These are phyloP conservation scores for Candida frijolesensis DNA, from an alignment of 1,139 yeast species.

Conservation along the genomic window DNA sequence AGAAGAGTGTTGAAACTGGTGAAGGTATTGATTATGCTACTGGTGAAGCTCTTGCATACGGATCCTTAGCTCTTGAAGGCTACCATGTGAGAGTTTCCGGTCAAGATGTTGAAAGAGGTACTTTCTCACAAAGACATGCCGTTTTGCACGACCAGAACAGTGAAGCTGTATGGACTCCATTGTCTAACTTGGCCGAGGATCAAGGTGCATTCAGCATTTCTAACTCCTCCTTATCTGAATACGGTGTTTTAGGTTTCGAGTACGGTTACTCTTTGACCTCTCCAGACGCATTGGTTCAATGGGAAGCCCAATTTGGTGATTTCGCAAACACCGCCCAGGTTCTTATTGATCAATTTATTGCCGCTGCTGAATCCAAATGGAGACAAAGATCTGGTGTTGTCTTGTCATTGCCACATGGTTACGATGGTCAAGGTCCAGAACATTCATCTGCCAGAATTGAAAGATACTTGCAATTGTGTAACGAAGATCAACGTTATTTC, in stretches of 20 bases:
- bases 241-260: slow-evolving; percentile 99
- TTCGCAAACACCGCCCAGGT: slow-evolving; percentile 99
- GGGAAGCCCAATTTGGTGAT: slow-evolving; percentile 99
- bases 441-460: slow-evolving; percentile 98
- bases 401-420: slow-evolving; percentile 96
- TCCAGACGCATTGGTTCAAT: slow-evolving; percentile 92
- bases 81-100: slow-evolving; percentile 97
- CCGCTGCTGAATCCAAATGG: slow-evolving; percentile 98
- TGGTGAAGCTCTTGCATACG: slow-evolving; percentile 98
- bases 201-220: slow-evolving; percentile 89
- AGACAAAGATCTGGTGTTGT: slow-evolving; percentile 97
- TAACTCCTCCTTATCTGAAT: slow-evolving; percentile 97
- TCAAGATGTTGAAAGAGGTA: slow-evolving; percentile 99
- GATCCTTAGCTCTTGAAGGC: slow-evolving; percentile 90
- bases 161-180: slow-evolving; percentile 82
- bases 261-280: slow-evolving; percentile 97
- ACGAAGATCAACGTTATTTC: slow-evolving; percentile 94
- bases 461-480: slow-evolving; percentile 93
- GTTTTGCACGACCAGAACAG: slow-evolving; percentile 94
- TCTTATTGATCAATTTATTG: slow-evolving; percentile 92
- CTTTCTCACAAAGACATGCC: slow-evolving; percentile 99
- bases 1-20: slow-evolving; percentile 85
- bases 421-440: slow-evolving; percentile 99
- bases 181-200: slow-evolving; percentile 72
- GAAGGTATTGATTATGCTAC: slow-evolving; percentile 92